Conservation (phyloP, 2,329 filamentous ascomycete genomes). For the Diaporthe amygdali region DNA sequence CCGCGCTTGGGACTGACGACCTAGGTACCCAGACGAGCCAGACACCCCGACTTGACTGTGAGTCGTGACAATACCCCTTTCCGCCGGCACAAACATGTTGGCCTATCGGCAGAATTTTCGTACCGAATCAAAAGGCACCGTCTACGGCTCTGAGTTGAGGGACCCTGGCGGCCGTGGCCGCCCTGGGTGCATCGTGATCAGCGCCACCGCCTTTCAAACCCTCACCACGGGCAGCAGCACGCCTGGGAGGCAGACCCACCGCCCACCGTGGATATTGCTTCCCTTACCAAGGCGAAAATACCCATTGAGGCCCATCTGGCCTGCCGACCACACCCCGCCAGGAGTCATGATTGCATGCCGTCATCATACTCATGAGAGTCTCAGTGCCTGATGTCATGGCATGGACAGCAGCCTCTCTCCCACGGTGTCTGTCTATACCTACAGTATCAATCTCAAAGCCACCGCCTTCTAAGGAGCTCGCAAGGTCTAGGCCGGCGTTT, state of each 20-base stretch:
- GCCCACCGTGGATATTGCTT: neutral
- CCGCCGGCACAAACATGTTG: constrained; percentile 1
- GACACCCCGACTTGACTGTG: neutral
- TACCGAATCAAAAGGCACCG: neutral
- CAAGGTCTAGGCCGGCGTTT: neutral
- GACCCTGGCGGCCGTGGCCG: neutral
- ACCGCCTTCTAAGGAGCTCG: neutral
- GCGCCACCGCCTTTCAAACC: constrained; percentile 12
- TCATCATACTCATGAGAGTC: constrained; percentile 1
- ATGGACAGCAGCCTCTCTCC: neutral
- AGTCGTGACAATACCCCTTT: neutral
- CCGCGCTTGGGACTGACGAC: neutral
- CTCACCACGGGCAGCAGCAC: constrained; percentile 4
- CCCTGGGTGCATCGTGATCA: neutral
- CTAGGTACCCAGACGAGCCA: neutral
- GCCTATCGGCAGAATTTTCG: constrained; percentile 16
- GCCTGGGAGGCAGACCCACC: neutral
- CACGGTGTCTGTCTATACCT: neutral
- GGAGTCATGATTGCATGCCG: constrained; percentile 10
- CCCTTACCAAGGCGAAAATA: neutral
- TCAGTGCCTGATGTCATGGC: constrained; percentile 9
- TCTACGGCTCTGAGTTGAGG: neutral
- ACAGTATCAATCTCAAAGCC: neutral
- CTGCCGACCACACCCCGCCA: constrained; percentile 3
- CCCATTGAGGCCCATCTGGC: constrained; percentile 1